Conservation (phyloP, 208 protist species). For the Leishmania aethiopica region DNA sequence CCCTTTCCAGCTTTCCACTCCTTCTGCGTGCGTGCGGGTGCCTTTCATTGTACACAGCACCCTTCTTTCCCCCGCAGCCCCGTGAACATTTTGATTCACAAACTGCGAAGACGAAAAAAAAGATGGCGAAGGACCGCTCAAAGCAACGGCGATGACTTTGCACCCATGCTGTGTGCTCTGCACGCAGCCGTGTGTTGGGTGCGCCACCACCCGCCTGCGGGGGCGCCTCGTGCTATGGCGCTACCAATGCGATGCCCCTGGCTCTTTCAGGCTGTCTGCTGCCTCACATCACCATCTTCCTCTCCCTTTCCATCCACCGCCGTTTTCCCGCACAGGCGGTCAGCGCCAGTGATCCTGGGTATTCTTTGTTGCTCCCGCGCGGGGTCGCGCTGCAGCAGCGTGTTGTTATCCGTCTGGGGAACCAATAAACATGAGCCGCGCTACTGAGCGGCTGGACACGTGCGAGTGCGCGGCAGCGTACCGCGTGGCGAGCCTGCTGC, state of each 20-base stretch:
- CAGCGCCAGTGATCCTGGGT: not conserved
- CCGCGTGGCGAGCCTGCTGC: constrained; percentile 44
- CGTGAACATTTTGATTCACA: not conserved
- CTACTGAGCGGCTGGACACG: constrained; percentile 8
- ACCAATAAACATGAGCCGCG: constrained; percentile 11
- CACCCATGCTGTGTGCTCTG: not conserved
- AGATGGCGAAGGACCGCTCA: not conserved
- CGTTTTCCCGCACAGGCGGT: constrained; percentile 3
- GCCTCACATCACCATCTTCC: not conserved
- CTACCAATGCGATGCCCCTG: not conserved
- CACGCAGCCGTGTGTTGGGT: not conserved
- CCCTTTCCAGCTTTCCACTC: not conserved
- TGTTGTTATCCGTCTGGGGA: not conserved
- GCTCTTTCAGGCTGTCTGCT: not conserved
- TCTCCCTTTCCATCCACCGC: not conserved
- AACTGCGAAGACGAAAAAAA: not conserved
- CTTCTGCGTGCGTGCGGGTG: not conserved
- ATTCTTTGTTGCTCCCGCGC: constrained; percentile 12
- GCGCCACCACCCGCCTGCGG: not conserved
- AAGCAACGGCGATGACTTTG: not conserved
- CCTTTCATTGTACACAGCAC: not conserved
- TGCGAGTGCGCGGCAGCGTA: constrained; percentile 22
- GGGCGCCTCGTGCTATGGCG: not conserved
- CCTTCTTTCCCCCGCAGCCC: not conserved
- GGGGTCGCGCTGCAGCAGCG: constrained; percentile 7